Evolutionary conservation across 306 rosid species (phyloP), one percentile per base, ranked within the genome.

Genomic region (Vigna reflexopilosa): DNA sequence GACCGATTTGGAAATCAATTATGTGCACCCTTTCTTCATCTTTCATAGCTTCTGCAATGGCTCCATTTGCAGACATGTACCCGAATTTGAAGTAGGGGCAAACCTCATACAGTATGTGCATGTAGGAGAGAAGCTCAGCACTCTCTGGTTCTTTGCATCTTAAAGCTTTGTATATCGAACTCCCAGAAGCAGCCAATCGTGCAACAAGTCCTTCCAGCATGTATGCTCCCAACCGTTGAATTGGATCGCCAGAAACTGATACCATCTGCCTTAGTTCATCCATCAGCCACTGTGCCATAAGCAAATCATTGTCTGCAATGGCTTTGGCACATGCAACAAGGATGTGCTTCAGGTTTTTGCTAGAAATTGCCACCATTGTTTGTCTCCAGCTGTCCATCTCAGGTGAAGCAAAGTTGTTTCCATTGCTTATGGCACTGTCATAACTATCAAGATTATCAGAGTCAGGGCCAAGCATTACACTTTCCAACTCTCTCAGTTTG

Each of bases 1-100:
- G 98, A 74, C 87, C 86, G 38, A 96, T 89, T 78, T 90, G 98
- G 88, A 96, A 96, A 86, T 96, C 99, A 64, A 96, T 89, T 58
- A 96, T 96, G 83, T 93, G 99, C 79, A 96, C 96, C 75, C 89
- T 72, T 40, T 86, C 84, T 70, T 91, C 97, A 45, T 90, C 85
- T 81, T 93, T 96, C 98, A 91, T 91, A 51, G 99, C 99, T 80
- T 96, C 99, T 54, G 99, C 99, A 65, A 96, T 96, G 59, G 99
- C 99, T 73, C 98, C 99, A 76, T 93, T 96, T 9, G 98, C 99
- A 49, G 99, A 90, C 98, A 96, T 91, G 89, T 96, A 93, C 1
- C 97, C 99, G 2, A 96, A 96, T 76, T 93, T 96, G 88, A 96
- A 96, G 82, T 91, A 91, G 7, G 99, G 99, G 67, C 99, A 96